Conservation (phyloP, 2,329 filamentous ascomycete species). For the Periglandula ipomoeae region DNA sequence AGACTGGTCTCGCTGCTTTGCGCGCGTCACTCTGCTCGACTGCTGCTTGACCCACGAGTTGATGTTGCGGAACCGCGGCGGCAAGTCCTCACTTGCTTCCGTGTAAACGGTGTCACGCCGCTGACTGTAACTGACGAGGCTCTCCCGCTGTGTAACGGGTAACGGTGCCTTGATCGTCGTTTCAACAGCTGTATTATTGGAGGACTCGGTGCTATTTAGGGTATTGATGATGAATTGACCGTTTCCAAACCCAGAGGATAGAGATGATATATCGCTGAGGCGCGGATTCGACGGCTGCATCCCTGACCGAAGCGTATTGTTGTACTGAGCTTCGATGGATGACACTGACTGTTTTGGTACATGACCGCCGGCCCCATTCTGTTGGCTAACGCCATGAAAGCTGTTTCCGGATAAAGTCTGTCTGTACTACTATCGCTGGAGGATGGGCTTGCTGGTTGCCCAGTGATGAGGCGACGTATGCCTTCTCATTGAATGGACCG, state of each 20-base stretch:
- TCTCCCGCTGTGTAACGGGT: constrained; percentile 7
- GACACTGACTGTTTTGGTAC: constrained; percentile 6
- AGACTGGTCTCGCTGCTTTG: constrained; percentile 26
- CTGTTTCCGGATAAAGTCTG: constrained; percentile 8
- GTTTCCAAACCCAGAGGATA: constrained; percentile 57
- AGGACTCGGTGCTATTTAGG: constrained; percentile 17
- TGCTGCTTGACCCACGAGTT: constrained; percentile 59
- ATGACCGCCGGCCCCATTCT: neutral
- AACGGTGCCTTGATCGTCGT: constrained; percentile 11
- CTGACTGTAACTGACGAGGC: constrained; percentile 5
- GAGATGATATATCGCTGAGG: constrained; percentile 45
- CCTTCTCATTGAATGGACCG: constrained; percentile 10
- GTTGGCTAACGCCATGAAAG: neutral
- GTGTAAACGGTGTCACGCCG: constrained; percentile 44
- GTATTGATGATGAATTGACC: constrained; percentile 42
- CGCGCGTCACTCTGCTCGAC: constrained; percentile 41
- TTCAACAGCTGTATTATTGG: constrained; percentile 7
- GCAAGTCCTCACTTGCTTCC: constrained; percentile 41
- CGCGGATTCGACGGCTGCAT: constrained; percentile 22
- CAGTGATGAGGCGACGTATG: neutral
- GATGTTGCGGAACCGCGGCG: constrained; percentile 48
- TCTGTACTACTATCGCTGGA: constrained; percentile 9
- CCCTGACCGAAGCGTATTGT: constrained; percentile 9
- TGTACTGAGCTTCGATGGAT: constrained; percentile 9
- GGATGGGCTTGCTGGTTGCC: neutral